These are phyloP conservation scores for Delonix regia DNA, from an alignment of 306 rosid genomes.

Conservation along the genomic window DNA sequence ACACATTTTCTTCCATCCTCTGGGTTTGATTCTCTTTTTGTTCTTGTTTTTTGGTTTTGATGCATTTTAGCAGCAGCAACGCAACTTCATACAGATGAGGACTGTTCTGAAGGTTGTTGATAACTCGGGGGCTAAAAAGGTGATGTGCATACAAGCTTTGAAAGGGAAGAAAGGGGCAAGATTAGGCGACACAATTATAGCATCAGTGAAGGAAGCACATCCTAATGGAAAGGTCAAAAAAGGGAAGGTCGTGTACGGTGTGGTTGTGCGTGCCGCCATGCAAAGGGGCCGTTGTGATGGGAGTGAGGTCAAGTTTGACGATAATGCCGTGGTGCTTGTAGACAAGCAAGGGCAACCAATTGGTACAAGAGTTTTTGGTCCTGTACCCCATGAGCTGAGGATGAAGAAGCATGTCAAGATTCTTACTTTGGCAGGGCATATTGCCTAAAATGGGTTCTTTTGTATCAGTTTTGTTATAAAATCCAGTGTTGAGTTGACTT, in stretches of 20 bases:
- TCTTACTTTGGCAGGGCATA: conserved; percentile 83
- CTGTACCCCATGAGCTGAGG: conserved; percentile 87
- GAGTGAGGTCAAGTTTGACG: conserved; percentile 90
- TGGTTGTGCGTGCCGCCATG: conserved; percentile 79
- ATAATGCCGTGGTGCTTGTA: conserved; percentile 79
- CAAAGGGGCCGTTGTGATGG: conserved; percentile 82
- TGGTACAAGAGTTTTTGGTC: conserved; percentile 94
- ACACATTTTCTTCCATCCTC: not conserved
- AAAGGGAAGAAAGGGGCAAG: conserved; percentile 92
- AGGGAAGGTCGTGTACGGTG: conserved; percentile 70
- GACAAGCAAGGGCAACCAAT: conserved; percentile 95
- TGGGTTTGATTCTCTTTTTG: not conserved
- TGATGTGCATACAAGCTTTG: conserved; percentile 92
- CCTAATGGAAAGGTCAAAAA: conserved; percentile 86
- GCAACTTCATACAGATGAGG: conserved; percentile 91
- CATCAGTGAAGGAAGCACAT: conserved; percentile 92
- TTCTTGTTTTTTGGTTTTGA: not conserved
- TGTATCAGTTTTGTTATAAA: not conserved
- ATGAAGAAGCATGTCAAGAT: conserved; percentile 90
- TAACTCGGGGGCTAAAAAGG: conserved; percentile 84
- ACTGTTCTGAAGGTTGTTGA: conserved; percentile 93
- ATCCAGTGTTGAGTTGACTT: not conserved
- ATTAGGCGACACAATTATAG: conserved; percentile 84
- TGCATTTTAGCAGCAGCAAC: conserved; percentile 60
- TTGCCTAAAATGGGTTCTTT: conserved; percentile 47